These are phyloP conservation scores for Xylaria telfairii DNA, from an alignment of 495 filamentous ascomycete species.

Conservation along the genomic window DNA sequence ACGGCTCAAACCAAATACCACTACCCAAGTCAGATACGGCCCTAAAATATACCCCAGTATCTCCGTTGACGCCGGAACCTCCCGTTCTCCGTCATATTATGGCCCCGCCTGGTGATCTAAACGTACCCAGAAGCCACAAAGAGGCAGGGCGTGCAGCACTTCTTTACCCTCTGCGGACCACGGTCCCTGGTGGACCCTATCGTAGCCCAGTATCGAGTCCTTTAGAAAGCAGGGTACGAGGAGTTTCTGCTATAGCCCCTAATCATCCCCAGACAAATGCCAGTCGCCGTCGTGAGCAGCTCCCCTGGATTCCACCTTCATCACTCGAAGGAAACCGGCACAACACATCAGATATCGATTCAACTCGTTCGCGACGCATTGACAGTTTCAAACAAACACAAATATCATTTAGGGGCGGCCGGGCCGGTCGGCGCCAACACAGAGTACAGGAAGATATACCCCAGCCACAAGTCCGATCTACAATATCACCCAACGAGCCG, in stretches of 20 bases:
- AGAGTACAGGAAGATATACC: not conserved
- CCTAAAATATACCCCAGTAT: conserved; percentile 4
- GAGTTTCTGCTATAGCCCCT: not conserved
- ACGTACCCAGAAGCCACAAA: conserved; percentile 33
- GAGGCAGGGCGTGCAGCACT: conserved; percentile 8
- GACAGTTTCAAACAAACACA: conserved; percentile 33
- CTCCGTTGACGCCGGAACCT: conserved; percentile 32
- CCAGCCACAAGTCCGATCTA: not conserved
- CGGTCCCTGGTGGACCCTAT: conserved; percentile 35
- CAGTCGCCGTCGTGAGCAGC: conserved; percentile 20
- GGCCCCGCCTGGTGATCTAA: conserved; percentile 39
- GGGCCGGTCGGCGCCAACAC: conserved; percentile 1
- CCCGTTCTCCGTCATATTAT: conserved; percentile 35
- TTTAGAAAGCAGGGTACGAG: not conserved
- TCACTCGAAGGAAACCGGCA: conserved; percentile 19
- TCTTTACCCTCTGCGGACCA: not conserved
- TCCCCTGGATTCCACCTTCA: conserved; percentile 37
- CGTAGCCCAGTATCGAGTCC: conserved; percentile 36
- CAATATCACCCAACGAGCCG: not conserved
- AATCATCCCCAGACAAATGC: conserved; percentile 2
- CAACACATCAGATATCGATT: not conserved
- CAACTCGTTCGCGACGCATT: not conserved
- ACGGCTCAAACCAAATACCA: conserved; percentile 29
- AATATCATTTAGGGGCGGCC: conserved; percentile 28
- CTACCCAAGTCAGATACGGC: not conserved